phyloP scores from a whole-genome alignment of 805 yeast species.

The Yamadazyma akitaensis region DNA sequence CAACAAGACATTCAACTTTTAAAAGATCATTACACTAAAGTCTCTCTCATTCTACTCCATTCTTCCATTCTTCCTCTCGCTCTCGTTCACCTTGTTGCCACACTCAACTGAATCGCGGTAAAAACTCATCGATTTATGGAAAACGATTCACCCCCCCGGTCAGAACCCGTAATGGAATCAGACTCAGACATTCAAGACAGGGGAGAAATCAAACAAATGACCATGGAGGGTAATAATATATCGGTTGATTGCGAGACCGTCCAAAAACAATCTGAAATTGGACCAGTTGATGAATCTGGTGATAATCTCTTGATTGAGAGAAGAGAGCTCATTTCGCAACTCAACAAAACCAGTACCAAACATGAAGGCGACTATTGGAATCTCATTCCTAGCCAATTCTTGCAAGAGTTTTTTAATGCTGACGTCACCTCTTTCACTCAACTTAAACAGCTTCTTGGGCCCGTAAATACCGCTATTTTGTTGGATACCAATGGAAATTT shows the following conservation, averaged over 20 bases:
- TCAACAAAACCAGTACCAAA: constrained; percentile 11
- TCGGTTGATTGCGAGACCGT: background rate
- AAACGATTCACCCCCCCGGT: background rate
- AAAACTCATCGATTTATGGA: background rate
- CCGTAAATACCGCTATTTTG: constrained; percentile 44
- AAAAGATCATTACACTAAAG: no score
- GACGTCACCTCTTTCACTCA: constrained; percentile 25
- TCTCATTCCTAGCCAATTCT: constrained; percentile 48
- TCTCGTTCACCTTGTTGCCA: background rate
- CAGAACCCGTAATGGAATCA: background rate
- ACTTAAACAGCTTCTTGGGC: constrained; percentile 37
- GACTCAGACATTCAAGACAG: background rate
- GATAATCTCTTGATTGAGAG: constrained; percentile 11
- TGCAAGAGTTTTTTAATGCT: constrained; percentile 35
- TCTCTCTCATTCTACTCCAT: no score
- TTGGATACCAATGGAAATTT: constrained; percentile 46
- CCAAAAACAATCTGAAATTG: background rate
- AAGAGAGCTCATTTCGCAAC: constrained; percentile 19
- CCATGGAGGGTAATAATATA: background rate
- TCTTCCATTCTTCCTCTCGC: background rate
- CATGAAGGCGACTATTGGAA: constrained; percentile 49
- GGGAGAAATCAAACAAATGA: background rate
- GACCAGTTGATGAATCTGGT: background rate
- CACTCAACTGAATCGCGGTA: background rate
- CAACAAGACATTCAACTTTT: no score